Evolutionary conservation across 2,329 filamentous ascomycete species (phyloP), one percentile per base, ranked within the genome.

Genomic region (Hortaea werneckii): DNA sequence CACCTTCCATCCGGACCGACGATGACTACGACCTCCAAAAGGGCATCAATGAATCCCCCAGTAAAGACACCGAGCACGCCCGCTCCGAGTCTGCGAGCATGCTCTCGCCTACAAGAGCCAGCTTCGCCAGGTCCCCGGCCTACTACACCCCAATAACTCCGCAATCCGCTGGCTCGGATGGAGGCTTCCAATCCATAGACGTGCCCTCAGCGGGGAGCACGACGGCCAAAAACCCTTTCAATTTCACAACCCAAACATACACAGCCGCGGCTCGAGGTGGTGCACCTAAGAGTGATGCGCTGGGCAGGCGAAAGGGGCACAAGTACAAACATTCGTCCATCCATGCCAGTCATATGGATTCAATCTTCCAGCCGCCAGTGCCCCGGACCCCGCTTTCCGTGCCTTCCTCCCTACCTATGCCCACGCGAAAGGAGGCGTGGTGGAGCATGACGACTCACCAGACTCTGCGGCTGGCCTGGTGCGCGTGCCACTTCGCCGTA

Each of bases 311-410:
- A 54, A 83, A 90, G 50, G 92, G 92, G 51, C 92, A 98, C 71
- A 88, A 92, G 65, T 98, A 98, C 75, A 95, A 95, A 64, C 90
- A 96, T 70, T 94, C 86, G 64, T 94, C 87, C 63, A 84, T 98
- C 47, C 60, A 63, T 45, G 57, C 58, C 20, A 94, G 87, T 13
- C 89, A 96, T 64, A 89, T 95, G 66, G 94, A 96, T 66, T 95
- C 96, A 66, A 86, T 94, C 57, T 88, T 95, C 64, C 92, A 92
- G 5, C 79, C 90, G 43, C 80, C 89, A 43, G 83, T 87, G 0
- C 88, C 88, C 6, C 79, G 89, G 44, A 84, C 89, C 1, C 90
- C 92, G 4, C 78, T 95, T 26, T 85, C 90, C 34, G 78, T 98
- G 0, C 92, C 92, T 1, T 87, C 89, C 45, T 94, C 89, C 29